Evolutionary conservation across 441 rosid genomes (phyloP).

Genomic region (Raphanus hybrid): DNA sequence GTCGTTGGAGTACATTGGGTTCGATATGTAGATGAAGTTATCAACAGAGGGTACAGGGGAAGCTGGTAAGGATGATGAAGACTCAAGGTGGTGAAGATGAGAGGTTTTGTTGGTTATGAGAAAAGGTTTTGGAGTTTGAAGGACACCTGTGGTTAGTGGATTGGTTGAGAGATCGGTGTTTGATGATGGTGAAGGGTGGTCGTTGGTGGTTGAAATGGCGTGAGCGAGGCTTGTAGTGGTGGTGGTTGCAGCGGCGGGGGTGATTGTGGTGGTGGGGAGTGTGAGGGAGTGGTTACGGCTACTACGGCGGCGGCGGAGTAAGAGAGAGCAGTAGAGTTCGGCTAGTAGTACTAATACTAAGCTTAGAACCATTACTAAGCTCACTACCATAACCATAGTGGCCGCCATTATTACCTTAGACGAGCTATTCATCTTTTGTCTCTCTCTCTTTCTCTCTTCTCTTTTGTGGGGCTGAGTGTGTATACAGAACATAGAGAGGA

Average conservation of each 20-base stretch:
- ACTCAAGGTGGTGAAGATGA: slow-evolving; percentile 20
- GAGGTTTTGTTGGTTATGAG: slow-evolving; percentile 42
- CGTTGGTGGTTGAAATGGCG: slow-evolving; percentile 30
- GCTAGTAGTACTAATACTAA: slow-evolving; percentile 75
- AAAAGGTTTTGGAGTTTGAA: slow-evolving; percentile 58
- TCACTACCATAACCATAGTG: slow-evolving; percentile 76
- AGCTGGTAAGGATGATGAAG: slow-evolving; percentile 11
- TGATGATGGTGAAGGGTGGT: slow-evolving; percentile 35
- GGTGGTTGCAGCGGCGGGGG: slow-evolving; percentile 23
- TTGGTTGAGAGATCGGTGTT: slow-evolving; percentile 33
- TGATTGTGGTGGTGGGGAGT: slow-evolving; percentile 25
- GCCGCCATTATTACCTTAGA: slow-evolving; percentile 89
- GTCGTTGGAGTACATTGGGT: slow-evolving; percentile 68
- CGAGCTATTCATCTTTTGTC: slow-evolving; percentile 61
- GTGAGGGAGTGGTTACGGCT: slow-evolving; percentile 14
- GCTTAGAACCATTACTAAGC: slow-evolving; percentile 72
- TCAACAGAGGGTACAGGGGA: slow-evolving; percentile 45
- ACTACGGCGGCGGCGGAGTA: slow-evolving; percentile 56
- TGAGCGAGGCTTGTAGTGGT: slow-evolving; percentile 17
- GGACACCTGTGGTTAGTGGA: slow-evolving; percentile 65
- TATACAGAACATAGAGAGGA: slow-evolving; percentile 13
- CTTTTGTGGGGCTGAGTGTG: slow-evolving; percentile 2
- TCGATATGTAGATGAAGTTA: slow-evolving; percentile 73
- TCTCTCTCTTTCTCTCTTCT: slow-evolving; percentile 20
- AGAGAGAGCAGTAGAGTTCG: slow-evolving; percentile 85